Base-by-base conservation (phyloP, 768 basidiomycete species). In the Russula sp. region DNA sequence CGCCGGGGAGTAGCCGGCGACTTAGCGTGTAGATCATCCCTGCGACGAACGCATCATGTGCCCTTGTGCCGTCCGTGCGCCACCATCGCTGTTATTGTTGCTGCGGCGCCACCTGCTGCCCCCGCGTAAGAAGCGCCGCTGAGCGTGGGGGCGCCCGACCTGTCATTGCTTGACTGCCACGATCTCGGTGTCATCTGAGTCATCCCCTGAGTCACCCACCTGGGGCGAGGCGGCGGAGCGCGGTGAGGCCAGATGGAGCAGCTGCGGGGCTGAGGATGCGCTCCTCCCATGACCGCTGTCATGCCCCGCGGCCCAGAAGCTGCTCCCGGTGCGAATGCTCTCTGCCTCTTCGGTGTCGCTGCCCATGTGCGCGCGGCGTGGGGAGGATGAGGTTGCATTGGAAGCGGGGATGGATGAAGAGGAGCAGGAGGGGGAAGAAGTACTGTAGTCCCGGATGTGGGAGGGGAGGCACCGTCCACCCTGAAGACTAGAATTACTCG, bases 21-120 rank as follows among this genome's bases (percentile, higher is more conserved):
- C 86, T 91, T 67, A 94, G 71, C 0, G 90, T 83, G 73, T 84
- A 93, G 59, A 94, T 88, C 89, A 94, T 92, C 8, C 90, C 91
- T 0, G 88, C 86, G 18, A 91, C 82, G 68, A 91, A 91, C 3
- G 89, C 90, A 61, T 89, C 86, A 67, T 91, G 87, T 1, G 87
- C 86, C 1, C 89, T 89, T 9, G 86, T 81, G 67, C 91, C 89
- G 69, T 91, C 90, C 8, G 84, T 75, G 2, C 74, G 31, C 3
- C 55, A 34, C 1, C 10, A 11, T 10, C 40, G 47, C 6, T 39
- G 48, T n/a, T 50, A 16, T 14, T 16, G 57, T n/a, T 49, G 13
- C 40, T 50, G 42, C 22, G 55, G 66, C 13, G 9, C 62, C 44
- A 20, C 44, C 49, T 14, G 51, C 40, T 49, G 65, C 44, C 59